Evolutionary conservation across 495 filamentous ascomycete species (phyloP).

Genomic region (Aspergillus incahuasiensis): DNA sequence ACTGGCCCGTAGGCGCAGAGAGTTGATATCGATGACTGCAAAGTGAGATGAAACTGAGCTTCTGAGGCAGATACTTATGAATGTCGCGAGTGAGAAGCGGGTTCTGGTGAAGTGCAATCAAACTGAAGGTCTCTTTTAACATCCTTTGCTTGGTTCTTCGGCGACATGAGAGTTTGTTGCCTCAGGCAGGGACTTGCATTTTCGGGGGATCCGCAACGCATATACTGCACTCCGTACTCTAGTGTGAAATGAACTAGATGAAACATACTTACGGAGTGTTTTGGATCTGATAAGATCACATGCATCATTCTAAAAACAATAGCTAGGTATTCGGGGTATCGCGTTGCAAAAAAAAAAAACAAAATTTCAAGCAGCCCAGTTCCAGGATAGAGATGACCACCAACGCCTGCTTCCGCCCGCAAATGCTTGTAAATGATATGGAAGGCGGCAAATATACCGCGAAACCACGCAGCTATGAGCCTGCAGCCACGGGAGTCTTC

Average conservation of each 20-base stretch:
- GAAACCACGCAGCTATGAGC: slow-evolving; percentile 8
- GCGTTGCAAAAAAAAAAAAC: slow-evolving; percentile 1
- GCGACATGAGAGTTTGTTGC: slow-evolving; percentile 5
- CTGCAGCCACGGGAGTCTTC: slow-evolving; percentile 22
- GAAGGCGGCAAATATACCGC: not conserved
- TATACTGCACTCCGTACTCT: too few relatives aligned
- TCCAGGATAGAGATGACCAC: not conserved
- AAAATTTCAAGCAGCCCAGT: not conserved
- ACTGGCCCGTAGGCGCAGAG: slow-evolving; percentile 22
- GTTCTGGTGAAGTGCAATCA: not conserved
- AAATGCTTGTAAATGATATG: not conserved
- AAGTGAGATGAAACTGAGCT: not conserved
- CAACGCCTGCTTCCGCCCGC: slow-evolving; percentile 10
- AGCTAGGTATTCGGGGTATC: slow-evolving; percentile 7
- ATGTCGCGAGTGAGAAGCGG: not conserved
- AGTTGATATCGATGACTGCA: not conserved
- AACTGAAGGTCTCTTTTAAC: not conserved
- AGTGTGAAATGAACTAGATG: too few relatives aligned
- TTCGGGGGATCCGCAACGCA: not conserved
- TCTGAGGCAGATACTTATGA: not conserved
- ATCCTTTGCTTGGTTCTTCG: slow-evolving; percentile 1
- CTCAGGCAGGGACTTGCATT: slow-evolving; percentile 15
- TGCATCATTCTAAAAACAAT: not conserved
- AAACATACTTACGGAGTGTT: not conserved
- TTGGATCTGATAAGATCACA: not conserved